A percentile compares a stretch with the other conserved stretches of the same genome.
Evolutionary conservation across 2,329 filamentous ascomycete species (phyloP).

Genomic region (Cladorrhinum sp.): DNA sequence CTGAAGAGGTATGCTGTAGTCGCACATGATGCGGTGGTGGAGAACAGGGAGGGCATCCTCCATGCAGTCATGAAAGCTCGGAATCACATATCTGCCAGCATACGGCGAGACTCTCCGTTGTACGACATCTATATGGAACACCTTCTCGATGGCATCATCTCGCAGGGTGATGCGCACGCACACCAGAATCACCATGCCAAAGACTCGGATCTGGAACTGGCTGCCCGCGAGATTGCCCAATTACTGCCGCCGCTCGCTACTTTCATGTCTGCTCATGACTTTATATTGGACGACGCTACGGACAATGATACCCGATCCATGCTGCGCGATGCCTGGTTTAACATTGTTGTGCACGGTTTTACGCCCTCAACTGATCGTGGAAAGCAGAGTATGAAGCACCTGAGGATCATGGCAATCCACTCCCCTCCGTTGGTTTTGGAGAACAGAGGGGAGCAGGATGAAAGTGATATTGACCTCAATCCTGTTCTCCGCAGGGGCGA

Average conservation of each 20-base stretch:
- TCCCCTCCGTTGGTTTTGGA: slow-evolving; percentile 85
- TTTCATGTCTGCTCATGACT: slow-evolving; percentile 67
- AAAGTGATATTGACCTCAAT: slow-evolving; percentile 96
- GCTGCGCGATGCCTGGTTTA: slow-evolving; percentile 95
- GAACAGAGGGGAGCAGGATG: slow-evolving; percentile 81
- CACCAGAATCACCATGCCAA: slow-evolving; percentile 66
- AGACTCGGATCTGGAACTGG: slow-evolving; percentile 75
- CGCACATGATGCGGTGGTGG: slow-evolving; percentile 67
- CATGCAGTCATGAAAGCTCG: slow-evolving; percentile 77
- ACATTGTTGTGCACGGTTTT: slow-evolving; percentile 92
- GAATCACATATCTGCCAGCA: slow-evolving; percentile 69
- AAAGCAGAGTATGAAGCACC: slow-evolving; percentile 69
- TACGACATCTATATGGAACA: slow-evolving; percentile 83
- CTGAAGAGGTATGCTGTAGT: slow-evolving; percentile 79
- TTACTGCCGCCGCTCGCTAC: slow-evolving; percentile 83
- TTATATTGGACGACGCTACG: slow-evolving; percentile 45
- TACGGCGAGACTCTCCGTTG: slow-evolving; percentile 66
- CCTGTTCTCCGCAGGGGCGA: slow-evolving; percentile 86
- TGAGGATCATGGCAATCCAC: slow-evolving; percentile 80
- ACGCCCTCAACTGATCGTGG: slow-evolving; percentile 69
- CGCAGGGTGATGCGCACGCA: slow-evolving; percentile 75
- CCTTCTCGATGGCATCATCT: slow-evolving; percentile 81
- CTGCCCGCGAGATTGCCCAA: slow-evolving; percentile 82
- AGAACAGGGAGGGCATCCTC: slow-evolving; percentile 64
- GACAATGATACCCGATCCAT: slow-evolving; percentile 70